Evolutionary conservation across 1,284 basidiomycete genomes (phyloP), one percentile per base, ranked within the genome.

Genomic region (Ustilago loliicola): DNA sequence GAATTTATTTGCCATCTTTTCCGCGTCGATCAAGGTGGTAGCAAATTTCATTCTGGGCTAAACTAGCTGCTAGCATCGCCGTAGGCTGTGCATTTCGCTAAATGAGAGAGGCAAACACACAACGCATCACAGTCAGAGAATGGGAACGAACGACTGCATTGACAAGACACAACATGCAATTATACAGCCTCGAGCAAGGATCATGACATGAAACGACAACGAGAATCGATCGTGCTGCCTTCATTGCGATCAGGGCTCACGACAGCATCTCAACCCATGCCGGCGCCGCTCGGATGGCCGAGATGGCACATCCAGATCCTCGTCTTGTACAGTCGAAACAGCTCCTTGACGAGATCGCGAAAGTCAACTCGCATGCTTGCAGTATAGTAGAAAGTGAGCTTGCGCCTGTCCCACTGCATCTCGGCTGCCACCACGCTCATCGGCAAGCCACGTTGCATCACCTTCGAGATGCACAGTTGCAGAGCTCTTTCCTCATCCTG

Each of bases 361-460:
- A 99, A 98, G 88, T 99, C 96, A 86, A 99, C 96, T 78, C 96
- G 89, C 88, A 94, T 95, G 84, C 96, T 94, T 61, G 96, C 94
- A 70, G 96, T 90, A 87, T 97, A 99, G 88, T 98, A 98, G 89
- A 98, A 98, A 0, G 96, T 98, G 73, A 99, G 88, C 88, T 98
- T 98, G 87, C 95, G 93, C 56, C 96, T 92, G 60, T 84, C 82
- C 82, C 82, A 98, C 87, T 99, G 96, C 89, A 96, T 98, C 88
- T 98, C 96, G 34, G 95, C 96, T 86, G 97, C 95, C 65, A 97
- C 92, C 67, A 99, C 95, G 87, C 96, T 94, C 96, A 99, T 99
- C 19, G 95, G 95, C 83, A 99, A 88, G 84, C 95, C 85, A 56
- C 78, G 63, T 94, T 83, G 81, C 52, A 57, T 52, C 17, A 97